Conservation (phyloP, 2,329 filamentous ascomycete species). For the Colletotrichum sp. region DNA sequence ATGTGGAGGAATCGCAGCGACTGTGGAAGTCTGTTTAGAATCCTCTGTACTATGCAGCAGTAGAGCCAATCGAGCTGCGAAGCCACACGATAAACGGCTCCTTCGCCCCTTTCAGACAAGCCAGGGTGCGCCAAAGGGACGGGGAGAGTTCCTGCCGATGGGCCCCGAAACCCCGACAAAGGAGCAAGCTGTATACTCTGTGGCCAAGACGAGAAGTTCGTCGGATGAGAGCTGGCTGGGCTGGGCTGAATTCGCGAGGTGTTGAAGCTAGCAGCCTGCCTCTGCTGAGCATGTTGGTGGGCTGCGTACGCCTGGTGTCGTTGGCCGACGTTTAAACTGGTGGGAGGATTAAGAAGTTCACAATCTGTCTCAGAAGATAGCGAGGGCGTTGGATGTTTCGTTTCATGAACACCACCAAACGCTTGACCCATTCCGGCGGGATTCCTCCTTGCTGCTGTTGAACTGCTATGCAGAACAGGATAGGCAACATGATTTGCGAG, state of each 20-base stretch:
- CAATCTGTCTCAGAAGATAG: constrained; percentile 5
- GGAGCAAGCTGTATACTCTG: background rate
- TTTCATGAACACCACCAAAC: constrained; percentile 10
- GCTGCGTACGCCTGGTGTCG: background rate
- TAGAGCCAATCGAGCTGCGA: background rate
- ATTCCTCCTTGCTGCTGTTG: background rate
- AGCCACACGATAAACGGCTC: constrained; percentile 14
- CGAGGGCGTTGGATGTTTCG: constrained; percentile 17
- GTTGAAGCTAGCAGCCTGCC: background rate
- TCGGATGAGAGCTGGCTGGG: constrained; percentile 5
- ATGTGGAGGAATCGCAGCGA: constrained; percentile 7
- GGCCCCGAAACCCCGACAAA: background rate
- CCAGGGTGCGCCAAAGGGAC: background rate
- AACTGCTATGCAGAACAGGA: background rate
- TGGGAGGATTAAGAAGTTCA: background rate
- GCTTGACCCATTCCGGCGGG: constrained; percentile 8
- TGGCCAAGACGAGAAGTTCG: background rate
- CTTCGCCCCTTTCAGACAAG: background rate
- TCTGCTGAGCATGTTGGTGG: background rate
- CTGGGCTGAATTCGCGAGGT: background rate
- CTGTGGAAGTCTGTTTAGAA: background rate
- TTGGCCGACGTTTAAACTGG: constrained; percentile 7
- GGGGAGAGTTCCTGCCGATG: background rate
- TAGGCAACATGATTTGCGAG: background rate
- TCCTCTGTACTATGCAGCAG: background rate